Base-by-base conservation (phyloP, 2,329 filamentous ascomycete species). In the Celoporthe dispersa region DNA sequence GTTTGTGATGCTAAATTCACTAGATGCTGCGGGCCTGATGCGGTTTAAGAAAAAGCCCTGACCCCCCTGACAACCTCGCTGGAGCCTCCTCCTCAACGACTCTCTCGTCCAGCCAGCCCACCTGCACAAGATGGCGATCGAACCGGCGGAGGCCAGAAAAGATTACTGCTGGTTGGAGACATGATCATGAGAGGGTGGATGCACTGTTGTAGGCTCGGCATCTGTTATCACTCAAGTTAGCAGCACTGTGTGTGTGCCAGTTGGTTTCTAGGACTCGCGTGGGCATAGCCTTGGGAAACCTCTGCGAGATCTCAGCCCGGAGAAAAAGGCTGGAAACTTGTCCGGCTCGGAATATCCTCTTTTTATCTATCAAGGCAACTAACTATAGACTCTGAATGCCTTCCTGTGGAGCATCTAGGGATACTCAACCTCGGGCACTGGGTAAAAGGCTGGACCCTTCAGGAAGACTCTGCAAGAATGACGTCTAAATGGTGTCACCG, bases 1-100 rank as follows among this genome's bases (percentile, higher is more conserved):
- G 64, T 59, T 33, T 59, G 16, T 66, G 41, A 33, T 64, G 62
- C 25, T 51, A 64, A 64, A 35, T 7, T 28, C 57, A 60, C 55
- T 39, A 22, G 1, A 48, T 9, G 16, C 51, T n/a, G n/a, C 16
- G 3, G 44, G 44, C 53, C 64, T 57, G n/a, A 53, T 59, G 64
- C 53, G 33, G n/a, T 4, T 59, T n/a, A 31, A 28, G 53, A 59
- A 66, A 33, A 37, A 7, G n/a, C 5, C 8, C 0, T 14, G 28
- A 41, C 16, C 63, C 25, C n/a, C 33, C 48, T 55, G 48, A 35
- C 44, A 11, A 48, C 22, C 60, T 41, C 41, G n/a, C 60, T 44
- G 7, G 33, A 41, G 37, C n/a, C n/a, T 31, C 60, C 57, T 22
- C 57, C 33, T 5, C n/a, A 19, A 25, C 57, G 19, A n/a, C 19